A percentile compares a stretch with the other conserved stretches of the same genome.
These are phyloP conservation scores for Arthrobotrys sinensis DNA, from an alignment of 2,329 filamentous ascomycete genomes.

Conservation along the genomic window DNA sequence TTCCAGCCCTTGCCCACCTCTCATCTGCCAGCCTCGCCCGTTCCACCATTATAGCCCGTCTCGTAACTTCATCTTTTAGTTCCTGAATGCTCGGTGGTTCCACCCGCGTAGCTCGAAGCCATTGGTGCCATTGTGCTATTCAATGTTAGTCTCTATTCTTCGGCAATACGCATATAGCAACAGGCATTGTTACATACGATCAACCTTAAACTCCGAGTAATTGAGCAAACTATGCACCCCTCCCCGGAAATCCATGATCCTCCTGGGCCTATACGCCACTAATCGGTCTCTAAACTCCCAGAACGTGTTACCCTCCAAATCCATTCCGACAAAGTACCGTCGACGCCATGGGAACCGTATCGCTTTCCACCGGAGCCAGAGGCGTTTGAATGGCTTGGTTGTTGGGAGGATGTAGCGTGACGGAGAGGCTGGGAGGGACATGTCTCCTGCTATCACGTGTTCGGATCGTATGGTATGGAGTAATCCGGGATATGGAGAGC, in stretches of 20 bases:
- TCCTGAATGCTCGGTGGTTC: constrained; percentile 74
- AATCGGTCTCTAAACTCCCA: constrained; percentile 76
- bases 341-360: constrained; percentile 48
- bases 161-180: too few species aligned
- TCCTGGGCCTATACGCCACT: constrained; percentile 48
- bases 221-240: constrained; percentile 59
- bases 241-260: constrained; percentile 62
- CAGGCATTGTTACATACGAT: constrained; percentile 38
- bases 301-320: constrained; percentile 78
- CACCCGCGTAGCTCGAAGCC: constrained; percentile 75
- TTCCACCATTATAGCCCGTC: constrained; percentile 71
- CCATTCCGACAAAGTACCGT: constrained; percentile 68
- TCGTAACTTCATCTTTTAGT: constrained; percentile 72
- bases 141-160: neutral
- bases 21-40: constrained; percentile 76
- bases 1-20: constrained; percentile 75
- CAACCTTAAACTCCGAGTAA: constrained; percentile 58
- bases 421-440: constrained; percentile 10
- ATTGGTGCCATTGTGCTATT: constrained; percentile 77
- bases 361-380: constrained; percentile 52
- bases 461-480: neutral
- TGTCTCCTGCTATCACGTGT: neutral
- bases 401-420: constrained; percentile 37
- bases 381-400: constrained; percentile 31
- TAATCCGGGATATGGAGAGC: too few species aligned